Conservation (phyloP, 257 asterid species). For the Scutellaria galericulata region DNA sequence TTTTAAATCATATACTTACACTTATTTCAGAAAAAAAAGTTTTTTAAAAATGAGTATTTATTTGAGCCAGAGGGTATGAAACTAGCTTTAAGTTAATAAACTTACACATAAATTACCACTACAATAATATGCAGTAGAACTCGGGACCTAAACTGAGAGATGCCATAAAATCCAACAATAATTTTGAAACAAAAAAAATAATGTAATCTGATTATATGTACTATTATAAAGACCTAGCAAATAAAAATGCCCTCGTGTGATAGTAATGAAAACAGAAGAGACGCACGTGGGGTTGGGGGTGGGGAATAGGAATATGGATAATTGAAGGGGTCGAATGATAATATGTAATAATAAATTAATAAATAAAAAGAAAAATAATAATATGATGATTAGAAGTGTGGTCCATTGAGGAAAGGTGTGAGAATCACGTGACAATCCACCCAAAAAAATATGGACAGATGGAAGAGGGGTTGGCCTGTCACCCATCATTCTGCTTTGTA, state of each 20-base stretch:
- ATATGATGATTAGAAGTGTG: conserved; percentile 22
- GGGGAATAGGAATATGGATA: too few species aligned
- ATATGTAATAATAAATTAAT: background rate
- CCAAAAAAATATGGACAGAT: conserved; percentile 49
- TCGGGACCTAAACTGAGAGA: background rate
- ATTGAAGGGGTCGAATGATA: too few species aligned
- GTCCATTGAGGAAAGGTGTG: conserved; percentile 51
- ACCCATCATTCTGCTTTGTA: conserved; percentile 54
- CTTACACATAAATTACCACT: too few species aligned
- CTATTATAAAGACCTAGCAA: background rate
- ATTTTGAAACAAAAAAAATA: background rate
- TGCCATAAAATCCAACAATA: conserved; percentile 1
- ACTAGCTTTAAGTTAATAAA: too few species aligned
- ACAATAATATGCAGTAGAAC: too few species aligned
- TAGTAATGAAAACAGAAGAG: too few species aligned
- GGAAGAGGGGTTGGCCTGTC: conserved; percentile 64
- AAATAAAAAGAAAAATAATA: conserved; percentile 3
- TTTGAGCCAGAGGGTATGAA: too few species aligned
- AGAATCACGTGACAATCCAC: conserved; percentile 70
- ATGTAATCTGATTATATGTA: background rate
- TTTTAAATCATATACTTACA: too few species aligned
- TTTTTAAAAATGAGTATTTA: too few species aligned
- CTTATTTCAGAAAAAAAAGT: too few species aligned
- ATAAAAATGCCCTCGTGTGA: too few species aligned
- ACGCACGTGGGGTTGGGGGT: too few species aligned